phyloP scores from a whole-genome alignment of 169 alveolate genomes.

The Cyclospora cayetanensis region DNA sequence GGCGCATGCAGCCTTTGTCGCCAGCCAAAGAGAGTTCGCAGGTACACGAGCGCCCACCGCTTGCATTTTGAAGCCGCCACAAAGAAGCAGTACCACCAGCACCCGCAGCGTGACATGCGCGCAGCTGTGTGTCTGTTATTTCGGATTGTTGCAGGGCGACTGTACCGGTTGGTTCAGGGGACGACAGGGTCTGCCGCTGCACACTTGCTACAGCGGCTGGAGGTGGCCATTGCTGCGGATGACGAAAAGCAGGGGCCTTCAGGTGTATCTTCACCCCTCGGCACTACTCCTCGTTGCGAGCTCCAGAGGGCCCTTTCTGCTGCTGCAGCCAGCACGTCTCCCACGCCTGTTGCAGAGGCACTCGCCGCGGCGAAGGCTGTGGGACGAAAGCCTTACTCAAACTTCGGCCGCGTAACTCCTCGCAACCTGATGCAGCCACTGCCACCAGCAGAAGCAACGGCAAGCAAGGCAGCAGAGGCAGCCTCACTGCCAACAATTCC shows the following conservation, averaged over 20 bases:
- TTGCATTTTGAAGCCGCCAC: neutral
- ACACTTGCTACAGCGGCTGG: slow-evolving; percentile 11
- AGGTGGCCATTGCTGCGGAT: neutral
- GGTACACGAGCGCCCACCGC: neutral
- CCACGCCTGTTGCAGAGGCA: neutral
- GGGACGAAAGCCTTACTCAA: neutral
- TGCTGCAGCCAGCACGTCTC: slow-evolving; percentile 47
- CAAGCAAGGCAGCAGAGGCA: neutral
- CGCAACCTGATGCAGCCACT: neutral
- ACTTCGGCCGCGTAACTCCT: neutral
- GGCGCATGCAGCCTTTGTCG: slow-evolving; percentile 1
- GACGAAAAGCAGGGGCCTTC: neutral
- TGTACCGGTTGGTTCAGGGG: neutral
- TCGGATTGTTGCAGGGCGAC: slow-evolving; percentile 6
- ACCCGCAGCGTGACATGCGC: neutral
- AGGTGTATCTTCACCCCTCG: neutral
- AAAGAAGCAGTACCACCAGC: slow-evolving; percentile 1
- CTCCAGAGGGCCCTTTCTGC: neutral
- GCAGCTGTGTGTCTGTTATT: neutral
- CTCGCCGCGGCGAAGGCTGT: neutral
- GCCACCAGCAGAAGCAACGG: slow-evolving; percentile 1
- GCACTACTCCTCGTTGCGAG: neutral
- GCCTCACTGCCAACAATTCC: slow-evolving; percentile 1
- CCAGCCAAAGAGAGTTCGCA: slow-evolving; percentile 24
- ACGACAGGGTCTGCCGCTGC: slow-evolving; percentile 35